These are phyloP conservation scores for Russula abietina DNA, from an alignment of 768 basidiomycete genomes.

Conservation along the genomic window DNA sequence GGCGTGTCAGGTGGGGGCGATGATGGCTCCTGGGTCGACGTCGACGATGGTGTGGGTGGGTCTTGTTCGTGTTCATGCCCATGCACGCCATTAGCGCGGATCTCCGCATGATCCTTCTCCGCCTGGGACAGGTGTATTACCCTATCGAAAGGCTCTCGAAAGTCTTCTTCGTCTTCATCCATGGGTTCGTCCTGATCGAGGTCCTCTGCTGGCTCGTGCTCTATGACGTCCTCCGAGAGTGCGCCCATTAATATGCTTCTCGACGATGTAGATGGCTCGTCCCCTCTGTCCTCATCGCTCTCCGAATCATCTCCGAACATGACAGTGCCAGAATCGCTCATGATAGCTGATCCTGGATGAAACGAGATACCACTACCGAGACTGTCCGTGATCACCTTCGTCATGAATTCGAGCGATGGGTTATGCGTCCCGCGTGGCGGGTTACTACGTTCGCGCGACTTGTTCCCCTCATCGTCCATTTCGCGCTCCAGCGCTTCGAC, in stretches of 20 bases:
- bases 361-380: constrained; percentile 51
- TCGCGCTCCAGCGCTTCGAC: constrained; percentile 47
- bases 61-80: constrained; percentile 12
- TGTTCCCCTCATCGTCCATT: constrained; percentile 30
- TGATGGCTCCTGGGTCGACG: constrained; percentile 35
- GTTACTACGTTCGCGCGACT: constrained; percentile 5
- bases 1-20: constrained; percentile 23
- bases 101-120: constrained; percentile 29
- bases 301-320: constrained; percentile 54
- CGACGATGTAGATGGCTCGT: constrained; percentile 20
- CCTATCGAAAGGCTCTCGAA: constrained; percentile 25
- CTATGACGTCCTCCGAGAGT: constrained; percentile 48
- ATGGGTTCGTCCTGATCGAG: constrained; percentile 48
- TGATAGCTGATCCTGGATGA: constrained; percentile 47
- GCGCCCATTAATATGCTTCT: constrained; percentile 23
- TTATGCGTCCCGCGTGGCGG: constrained; percentile 4
- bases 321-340: constrained; percentile 43
- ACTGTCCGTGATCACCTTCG: constrained; percentile 18
- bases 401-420: constrained; percentile 16
- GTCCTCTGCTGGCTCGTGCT: constrained; percentile 55
- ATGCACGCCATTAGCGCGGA: constrained; percentile 23
- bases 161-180: constrained; percentile 30
- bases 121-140: constrained; percentile 33
- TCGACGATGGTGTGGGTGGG: constrained; percentile 24
- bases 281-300: constrained; percentile 58